phyloP scores from a whole-genome alignment of 208 protist species.

The Leishmania gerbilli region DNA sequence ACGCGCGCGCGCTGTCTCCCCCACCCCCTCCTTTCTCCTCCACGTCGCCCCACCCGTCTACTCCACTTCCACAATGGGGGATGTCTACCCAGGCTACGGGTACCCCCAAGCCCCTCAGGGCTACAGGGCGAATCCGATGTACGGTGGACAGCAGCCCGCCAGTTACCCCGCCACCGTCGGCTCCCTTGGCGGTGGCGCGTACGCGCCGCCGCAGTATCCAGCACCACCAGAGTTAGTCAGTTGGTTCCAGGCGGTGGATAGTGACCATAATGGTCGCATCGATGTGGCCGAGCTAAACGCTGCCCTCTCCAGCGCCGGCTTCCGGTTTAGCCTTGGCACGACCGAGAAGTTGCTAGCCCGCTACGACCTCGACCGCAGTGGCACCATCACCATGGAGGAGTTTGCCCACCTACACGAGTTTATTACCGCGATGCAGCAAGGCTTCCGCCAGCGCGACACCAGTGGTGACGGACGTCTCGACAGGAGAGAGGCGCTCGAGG shows the following conservation, averaged over 20 bases:
- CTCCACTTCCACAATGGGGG: neutral
- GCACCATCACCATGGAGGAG: conserved; percentile 62
- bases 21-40: neutral
- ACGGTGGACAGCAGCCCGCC: neutral
- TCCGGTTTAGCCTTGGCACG: conserved; percentile 63
- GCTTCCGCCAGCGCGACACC: conserved; percentile 55
- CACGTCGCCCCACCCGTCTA: neutral
- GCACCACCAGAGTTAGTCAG: conserved; percentile 31
- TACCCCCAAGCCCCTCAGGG: neutral
- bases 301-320: conserved; percentile 59
- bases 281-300: conserved; percentile 61
- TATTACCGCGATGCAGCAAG: conserved; percentile 53
- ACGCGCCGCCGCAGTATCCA: conserved; percentile 10
- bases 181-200: neutral
- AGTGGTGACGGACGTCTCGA: conserved; percentile 46
- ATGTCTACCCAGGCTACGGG: neutral
- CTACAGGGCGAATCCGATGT: neutral
- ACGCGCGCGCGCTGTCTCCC: neutral
- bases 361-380: conserved; percentile 68
- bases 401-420: conserved; percentile 73
- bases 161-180: neutral
- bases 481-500: conserved; percentile 52
- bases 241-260: conserved; percentile 76
- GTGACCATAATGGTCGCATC: conserved; percentile 57
- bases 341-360: conserved; percentile 71